These are phyloP conservation scores for Moniliella sp. DNA, from an alignment of 1,284 basidiomycete genomes.

Conservation along the genomic window DNA sequence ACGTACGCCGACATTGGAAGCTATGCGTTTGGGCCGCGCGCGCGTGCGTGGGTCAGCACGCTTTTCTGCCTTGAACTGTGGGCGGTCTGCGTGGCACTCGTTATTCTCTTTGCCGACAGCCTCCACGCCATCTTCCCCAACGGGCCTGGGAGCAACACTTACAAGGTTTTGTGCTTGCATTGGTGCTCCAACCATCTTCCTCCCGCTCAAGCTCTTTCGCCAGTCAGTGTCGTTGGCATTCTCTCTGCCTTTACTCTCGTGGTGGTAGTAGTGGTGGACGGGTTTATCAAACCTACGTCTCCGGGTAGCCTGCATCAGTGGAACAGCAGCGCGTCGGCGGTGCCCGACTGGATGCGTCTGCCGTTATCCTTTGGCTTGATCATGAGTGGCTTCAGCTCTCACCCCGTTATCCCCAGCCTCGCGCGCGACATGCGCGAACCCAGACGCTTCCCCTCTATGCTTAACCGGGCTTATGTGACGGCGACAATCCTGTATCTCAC, in stretches of 20 bases:
- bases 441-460: constrained; percentile 56
- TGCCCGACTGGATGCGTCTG: too few species aligned
- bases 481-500: constrained; percentile 57
- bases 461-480: constrained; percentile 59
- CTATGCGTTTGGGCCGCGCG: constrained; percentile 23
- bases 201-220: constrained; percentile 19
- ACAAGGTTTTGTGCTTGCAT: constrained; percentile 15
- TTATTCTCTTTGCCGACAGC: constrained; percentile 27
- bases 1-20: constrained; percentile 31
- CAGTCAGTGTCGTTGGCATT: too few species aligned
- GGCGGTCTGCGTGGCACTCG: constrained; percentile 23
- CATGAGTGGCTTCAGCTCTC: constrained; percentile 90
- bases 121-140: constrained; percentile 15
- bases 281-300: constrained; percentile 51
- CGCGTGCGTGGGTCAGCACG: constrained; percentile 17
- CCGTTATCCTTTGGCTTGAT: constrained; percentile 58
- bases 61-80: constrained; percentile 30
- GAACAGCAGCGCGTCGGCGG: too few species aligned
- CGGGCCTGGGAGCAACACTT: too few species aligned
- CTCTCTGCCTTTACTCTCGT: too few species aligned
- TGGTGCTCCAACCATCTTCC: constrained; percentile 25
- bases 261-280: constrained; percentile 60
- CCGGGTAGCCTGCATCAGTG: constrained; percentile 60
- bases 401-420: constrained; percentile 72
- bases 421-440: constrained; percentile 76